Conservation (phyloP, 345 rosid genomes). For the Aquilaria sinensis region DNA sequence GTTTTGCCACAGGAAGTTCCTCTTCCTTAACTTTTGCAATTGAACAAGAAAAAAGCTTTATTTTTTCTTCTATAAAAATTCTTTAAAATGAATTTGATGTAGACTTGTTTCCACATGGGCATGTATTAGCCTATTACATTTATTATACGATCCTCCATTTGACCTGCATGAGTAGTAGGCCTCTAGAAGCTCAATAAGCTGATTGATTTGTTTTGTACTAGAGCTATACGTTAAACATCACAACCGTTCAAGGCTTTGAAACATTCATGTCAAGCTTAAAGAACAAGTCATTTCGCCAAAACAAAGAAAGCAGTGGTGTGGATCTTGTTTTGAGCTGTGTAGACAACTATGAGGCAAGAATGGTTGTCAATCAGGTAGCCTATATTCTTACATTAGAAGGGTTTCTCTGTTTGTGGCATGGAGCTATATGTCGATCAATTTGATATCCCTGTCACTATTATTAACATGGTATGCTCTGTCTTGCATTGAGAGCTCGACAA, state of each 20-base stretch:
- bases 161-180: no score
- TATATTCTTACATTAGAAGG: conserved; percentile 3
- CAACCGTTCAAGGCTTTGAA: conserved; percentile 91
- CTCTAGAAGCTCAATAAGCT: background rate
- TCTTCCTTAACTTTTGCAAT: no score
- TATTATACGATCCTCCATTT: no score
- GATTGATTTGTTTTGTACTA: conserved; percentile 21
- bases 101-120: no score
- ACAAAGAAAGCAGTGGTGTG: conserved; percentile 77
- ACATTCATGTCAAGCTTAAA: conserved; percentile 75
- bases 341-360: conserved; percentile 94
- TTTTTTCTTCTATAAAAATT: no score
- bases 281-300: conserved; percentile 54
- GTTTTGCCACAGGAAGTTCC: no score
- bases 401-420: background rate
- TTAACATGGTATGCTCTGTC: no score
- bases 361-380: conserved; percentile 96
- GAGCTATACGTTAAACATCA: conserved; percentile 94
- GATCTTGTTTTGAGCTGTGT: conserved; percentile 97
- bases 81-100: no score
- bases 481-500: no score
- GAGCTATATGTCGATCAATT: background rate
- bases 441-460: background rate
- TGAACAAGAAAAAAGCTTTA: no score
- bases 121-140: no score